A percentile compares a stretch with the other conserved stretches of the same genome.
Conservation (phyloP, 1,284 basidiomycete species). For the Irpex rosettiformis region DNA sequence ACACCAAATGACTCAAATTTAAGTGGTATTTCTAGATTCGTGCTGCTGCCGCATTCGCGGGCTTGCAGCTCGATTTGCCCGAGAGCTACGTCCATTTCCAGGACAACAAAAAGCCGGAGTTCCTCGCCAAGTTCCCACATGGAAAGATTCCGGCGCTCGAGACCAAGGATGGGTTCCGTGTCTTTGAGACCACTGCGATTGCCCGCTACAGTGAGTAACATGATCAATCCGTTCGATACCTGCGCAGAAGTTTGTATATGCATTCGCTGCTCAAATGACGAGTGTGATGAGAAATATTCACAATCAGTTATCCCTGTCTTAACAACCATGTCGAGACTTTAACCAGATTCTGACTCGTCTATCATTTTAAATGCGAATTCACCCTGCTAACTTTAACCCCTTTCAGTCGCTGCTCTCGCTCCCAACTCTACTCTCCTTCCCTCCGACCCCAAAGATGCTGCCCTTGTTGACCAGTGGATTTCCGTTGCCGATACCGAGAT, state of each 20-base stretch:
- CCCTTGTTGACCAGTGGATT: conserved; percentile 67
- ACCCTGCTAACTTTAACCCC: conserved; percentile 16
- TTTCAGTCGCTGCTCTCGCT: conserved; percentile 72
- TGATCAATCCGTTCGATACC: conserved; percentile 27
- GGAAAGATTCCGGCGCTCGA: conserved; percentile 88
- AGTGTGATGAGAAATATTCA: conserved; percentile 35
- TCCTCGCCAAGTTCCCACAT: conserved; percentile 75
- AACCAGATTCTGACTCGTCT: conserved; percentile 33
- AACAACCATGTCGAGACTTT: conserved; percentile 39
- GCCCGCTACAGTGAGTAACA: conserved; percentile 84
- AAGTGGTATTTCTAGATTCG: conserved; percentile 47
- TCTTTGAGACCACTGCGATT: conserved; percentile 82
- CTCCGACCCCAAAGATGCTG: conserved; percentile 49
- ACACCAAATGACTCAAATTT: background rate
- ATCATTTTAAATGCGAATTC: background rate
- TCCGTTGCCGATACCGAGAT: conserved; percentile 63
- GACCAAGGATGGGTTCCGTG: conserved; percentile 71
- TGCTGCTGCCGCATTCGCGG: conserved; percentile 70
- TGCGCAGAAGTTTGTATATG: background rate
- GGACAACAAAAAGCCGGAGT: conserved; percentile 79
- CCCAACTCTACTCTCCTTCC: conserved; percentile 69
- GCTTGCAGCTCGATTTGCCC: conserved; percentile 62
- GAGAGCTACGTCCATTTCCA: conserved; percentile 59
- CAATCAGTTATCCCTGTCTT: conserved; percentile 64
- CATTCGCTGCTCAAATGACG: background rate